Base-by-base conservation (phyloP, 768 basidiomycete species). In the Clitopilus hobsonii region DNA sequence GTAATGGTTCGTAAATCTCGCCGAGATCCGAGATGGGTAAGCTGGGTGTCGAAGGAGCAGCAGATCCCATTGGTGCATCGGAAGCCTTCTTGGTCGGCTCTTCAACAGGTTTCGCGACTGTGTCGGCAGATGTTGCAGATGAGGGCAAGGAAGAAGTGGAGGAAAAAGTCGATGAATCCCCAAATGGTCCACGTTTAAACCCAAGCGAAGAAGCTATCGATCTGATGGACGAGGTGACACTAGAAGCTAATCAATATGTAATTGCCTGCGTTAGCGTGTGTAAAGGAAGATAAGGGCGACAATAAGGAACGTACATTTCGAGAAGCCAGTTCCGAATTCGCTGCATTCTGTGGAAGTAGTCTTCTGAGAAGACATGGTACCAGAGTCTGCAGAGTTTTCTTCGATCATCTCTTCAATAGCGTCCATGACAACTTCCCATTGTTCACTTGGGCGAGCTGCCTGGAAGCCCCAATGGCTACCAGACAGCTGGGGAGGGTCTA, bases 381-480 rank as follows among this genome's bases (percentile, higher is more conserved):
- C 76, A 64, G 74, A 77, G 5, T 74, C 76, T 28, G 49, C n/a
- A 32, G 74, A 78, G 58, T 62, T 70, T 58, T 89, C 87, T 29
- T 88, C 85, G 16, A 75, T 49, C n/a, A 32, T 68, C 55, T 91
- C 89, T 51, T 81, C 73, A 30, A 88, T 91, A 56, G 82, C 81
- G 53, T 92, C 90, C 85, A 92, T 91, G n/a, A 91, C 82, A 56
- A 92, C 72, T 64, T 90, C 88, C 89, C 91, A 92, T 61, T 88
- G 85, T 61, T 89, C 87, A 63, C 88, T 89, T 0, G 87, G 86
- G 38, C 88, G 78, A 8, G 83, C 71, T 56, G 74, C 63, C 32
- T 67, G 60, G 52, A 56, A 60, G 11, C 55, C 51, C 61, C 63
- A 60, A 10, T 51, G 26, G 10, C 49, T 32, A 1, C 49, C 49